Conservation (phyloP, 2,329 filamentous ascomycete genomes). For the Metarhizium album region DNA sequence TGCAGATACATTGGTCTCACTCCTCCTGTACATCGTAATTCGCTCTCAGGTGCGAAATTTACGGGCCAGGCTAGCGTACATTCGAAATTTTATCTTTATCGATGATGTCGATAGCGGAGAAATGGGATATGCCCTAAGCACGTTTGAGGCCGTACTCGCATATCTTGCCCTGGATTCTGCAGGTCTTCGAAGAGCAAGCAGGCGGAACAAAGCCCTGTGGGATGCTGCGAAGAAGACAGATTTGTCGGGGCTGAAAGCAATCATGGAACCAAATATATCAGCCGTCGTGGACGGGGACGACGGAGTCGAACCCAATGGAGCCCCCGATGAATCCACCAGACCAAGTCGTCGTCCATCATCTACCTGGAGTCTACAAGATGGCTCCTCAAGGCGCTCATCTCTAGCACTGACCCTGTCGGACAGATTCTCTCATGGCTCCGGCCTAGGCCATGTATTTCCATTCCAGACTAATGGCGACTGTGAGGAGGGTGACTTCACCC, state of each 20-base stretch:
- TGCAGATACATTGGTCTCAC: conserved; percentile 84
- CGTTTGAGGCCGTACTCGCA: conserved; percentile 84
- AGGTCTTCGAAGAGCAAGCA: conserved; percentile 72
- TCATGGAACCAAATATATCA: conserved; percentile 62
- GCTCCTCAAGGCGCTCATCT: conserved; percentile 32
- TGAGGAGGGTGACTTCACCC: conserved; percentile 23
- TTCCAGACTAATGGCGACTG: conserved; percentile 53
- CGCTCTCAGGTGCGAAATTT: conserved; percentile 78
- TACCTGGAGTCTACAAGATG: conserved; percentile 37
- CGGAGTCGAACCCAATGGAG: conserved; percentile 27
- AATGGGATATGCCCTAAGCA: conserved; percentile 91
- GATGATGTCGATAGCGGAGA: conserved; percentile 96
- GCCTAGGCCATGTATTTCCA: conserved; percentile 78
- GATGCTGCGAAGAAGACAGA: conserved; percentile 72
- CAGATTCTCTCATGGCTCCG: conserved; percentile 43
- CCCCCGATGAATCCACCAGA: conserved; percentile 35
- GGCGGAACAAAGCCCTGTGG: conserved; percentile 79
- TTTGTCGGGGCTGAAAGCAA: conserved; percentile 60
- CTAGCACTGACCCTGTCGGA: conserved; percentile 32
- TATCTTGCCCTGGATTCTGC: conserved; percentile 79
- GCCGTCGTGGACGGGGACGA: conserved; percentile 38
- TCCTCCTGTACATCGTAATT: conserved; percentile 87
- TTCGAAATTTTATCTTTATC: conserved; percentile 94
- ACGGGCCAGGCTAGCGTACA: conserved; percentile 83
- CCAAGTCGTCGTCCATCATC: conserved; percentile 35